phyloP scores from a whole-genome alignment of 2,329 filamentous ascomycete genomes.

The Fusarium neocosmosporiellum region DNA sequence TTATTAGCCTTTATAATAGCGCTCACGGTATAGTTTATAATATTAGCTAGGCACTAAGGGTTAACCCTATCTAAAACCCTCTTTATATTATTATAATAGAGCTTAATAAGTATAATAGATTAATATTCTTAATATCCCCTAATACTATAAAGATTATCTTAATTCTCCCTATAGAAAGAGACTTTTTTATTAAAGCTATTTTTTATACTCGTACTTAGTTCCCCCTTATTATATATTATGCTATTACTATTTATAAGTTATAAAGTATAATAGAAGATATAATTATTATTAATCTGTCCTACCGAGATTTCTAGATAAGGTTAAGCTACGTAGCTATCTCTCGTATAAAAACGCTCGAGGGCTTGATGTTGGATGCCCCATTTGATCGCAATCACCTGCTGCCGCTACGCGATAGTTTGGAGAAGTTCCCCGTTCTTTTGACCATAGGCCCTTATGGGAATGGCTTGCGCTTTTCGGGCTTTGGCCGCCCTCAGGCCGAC shows the following conservation, averaged over 20 bases:
- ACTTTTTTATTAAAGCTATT: background rate
- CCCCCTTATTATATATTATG: background rate
- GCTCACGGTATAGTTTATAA: no score
- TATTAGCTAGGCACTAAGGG: no score
- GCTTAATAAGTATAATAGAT: background rate
- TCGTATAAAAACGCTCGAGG: background rate
- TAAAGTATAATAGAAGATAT: background rate
- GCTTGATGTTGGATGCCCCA: background rate
- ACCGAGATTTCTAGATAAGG: background rate
- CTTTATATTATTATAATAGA: background rate
- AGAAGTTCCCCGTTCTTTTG: no score
- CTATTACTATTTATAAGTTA: background rate
- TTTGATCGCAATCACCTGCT: background rate
- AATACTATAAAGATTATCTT: background rate
- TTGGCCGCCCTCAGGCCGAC: no score
- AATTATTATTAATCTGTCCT: background rate
- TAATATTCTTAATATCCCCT: background rate
- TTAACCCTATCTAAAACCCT: conserved; percentile 14
- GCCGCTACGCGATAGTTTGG: no score
- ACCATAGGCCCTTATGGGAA: no score
- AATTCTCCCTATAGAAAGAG: background rate
- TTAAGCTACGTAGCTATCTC: background rate
- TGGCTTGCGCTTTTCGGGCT: no score
- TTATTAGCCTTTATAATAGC: no score
- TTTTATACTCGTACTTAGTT: background rate